phyloP scores from a whole-genome alignment of 2,329 filamentous ascomycete genomes.

The Lasiodiplodia gonubiensis region DNA sequence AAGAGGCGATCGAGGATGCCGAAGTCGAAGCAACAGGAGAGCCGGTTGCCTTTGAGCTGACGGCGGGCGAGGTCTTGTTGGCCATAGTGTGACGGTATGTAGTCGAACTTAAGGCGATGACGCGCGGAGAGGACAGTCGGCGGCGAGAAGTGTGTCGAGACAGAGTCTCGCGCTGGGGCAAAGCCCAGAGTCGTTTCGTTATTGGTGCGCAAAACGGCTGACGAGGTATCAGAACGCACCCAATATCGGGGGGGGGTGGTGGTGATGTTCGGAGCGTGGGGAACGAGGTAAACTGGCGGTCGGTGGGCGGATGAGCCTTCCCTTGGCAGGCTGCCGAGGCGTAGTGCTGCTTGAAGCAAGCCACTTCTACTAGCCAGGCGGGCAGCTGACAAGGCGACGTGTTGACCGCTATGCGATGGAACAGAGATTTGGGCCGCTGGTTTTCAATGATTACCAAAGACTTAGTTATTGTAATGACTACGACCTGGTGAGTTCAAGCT shows the following conservation, averaged over 20 bases:
- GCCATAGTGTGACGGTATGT: slow-evolving; percentile 37
- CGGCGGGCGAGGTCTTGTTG: slow-evolving; percentile 38
- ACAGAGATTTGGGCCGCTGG: slow-evolving; percentile 8
- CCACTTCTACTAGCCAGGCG: slow-evolving; percentile 14
- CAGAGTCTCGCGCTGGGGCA: slow-evolving; percentile 44
- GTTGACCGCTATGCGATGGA: too few species aligned
- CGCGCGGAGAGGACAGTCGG: slow-evolving; percentile 39
- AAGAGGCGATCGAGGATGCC: slow-evolving; percentile 46
- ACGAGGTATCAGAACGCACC: not conserved
- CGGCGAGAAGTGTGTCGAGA: slow-evolving; percentile 28
- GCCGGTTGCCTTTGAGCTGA: slow-evolving; percentile 37
- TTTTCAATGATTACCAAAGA: slow-evolving; percentile 11
- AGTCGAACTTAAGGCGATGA: slow-evolving; percentile 35
- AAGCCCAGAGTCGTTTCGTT: slow-evolving; percentile 46
- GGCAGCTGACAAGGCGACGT: slow-evolving; percentile 15
- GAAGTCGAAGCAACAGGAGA: slow-evolving; percentile 44
- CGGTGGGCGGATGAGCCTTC: slow-evolving; percentile 10
- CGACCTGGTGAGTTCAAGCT: too few species aligned
- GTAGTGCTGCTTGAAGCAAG: slow-evolving; percentile 22
- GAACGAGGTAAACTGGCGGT: slow-evolving; percentile 12
- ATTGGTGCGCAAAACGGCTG: slow-evolving; percentile 45
- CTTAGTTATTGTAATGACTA: too few species aligned
- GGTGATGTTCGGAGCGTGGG: slow-evolving; percentile 9
- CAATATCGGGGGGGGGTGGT: slow-evolving; percentile 20
- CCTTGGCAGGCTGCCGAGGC: slow-evolving; percentile 29